phyloP scores from a whole-genome alignment of 441 rosid species.

The Raphanus hybrid region DNA sequence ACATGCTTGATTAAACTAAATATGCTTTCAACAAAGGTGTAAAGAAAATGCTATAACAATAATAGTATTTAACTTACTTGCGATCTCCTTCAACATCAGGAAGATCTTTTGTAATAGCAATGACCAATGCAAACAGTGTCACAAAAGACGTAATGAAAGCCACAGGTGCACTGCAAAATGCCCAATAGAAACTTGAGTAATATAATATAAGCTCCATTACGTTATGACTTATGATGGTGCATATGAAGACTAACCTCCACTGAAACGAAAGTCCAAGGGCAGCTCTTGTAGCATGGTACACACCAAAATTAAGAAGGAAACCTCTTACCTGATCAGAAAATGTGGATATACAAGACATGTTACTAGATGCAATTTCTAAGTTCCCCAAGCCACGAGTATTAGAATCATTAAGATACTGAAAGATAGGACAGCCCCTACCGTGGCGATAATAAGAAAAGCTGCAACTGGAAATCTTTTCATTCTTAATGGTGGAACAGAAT shows the following conservation, averaged over 20 bases:
- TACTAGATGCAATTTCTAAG: background rate
- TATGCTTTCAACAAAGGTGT: slow-evolving; percentile 1
- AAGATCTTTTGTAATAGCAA: slow-evolving; percentile 96
- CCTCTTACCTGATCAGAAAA: slow-evolving; percentile 75
- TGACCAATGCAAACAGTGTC: slow-evolving; percentile 87
- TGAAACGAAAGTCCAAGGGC: slow-evolving; percentile 93
- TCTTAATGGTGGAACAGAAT: slow-evolving; percentile 95
- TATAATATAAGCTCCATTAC: background rate
- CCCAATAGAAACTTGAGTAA: slow-evolving; percentile 8
- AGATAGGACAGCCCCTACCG: slow-evolving; percentile 48
- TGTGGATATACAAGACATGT: slow-evolving; percentile 2
- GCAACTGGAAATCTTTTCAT: slow-evolving; percentile 92
- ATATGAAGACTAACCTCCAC: slow-evolving; percentile 72
- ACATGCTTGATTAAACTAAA: slow-evolving; percentile 1
- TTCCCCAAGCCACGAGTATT: slow-evolving; percentile 3
- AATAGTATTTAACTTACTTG: slow-evolving; percentile 60
- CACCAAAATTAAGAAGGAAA: slow-evolving; percentile 95
- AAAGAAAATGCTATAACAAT: background rate
- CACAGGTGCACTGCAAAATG: slow-evolving; percentile 79
- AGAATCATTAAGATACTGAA: slow-evolving; percentile 13
- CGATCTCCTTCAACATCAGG: slow-evolving; percentile 98
- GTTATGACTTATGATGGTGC: background rate
- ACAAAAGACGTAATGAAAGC: slow-evolving; percentile 96
- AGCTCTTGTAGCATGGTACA: slow-evolving; percentile 90
- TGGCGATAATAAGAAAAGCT: slow-evolving; percentile 94